Evolutionary conservation across 345 rosid species (phyloP), one percentile per base, ranked within the genome.

Genomic region (Lepidium africanum): DNA sequence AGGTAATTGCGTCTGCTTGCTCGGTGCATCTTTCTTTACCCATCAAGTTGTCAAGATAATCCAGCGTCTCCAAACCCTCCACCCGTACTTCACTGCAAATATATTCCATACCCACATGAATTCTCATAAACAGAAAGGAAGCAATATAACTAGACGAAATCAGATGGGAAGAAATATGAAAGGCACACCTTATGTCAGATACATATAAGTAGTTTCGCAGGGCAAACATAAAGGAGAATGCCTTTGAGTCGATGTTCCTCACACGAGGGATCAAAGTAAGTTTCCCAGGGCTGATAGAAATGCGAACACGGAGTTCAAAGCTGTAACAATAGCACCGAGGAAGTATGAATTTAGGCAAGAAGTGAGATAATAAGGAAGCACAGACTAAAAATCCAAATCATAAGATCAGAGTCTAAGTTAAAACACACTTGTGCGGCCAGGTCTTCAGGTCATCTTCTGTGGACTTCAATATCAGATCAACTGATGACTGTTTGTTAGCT

Each of bases 21-120:
- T 93, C 98, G 0, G 98, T 93, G 83, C 72, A 85, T 72, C 97
- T 84, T 76, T 90, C 85, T 79, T 70, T 82, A 39, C 48, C 30
- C 82, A 65, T 80, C 66, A 88, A 74, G 83, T 87, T 86, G 69
- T 93, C 98, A 33, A 93, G 81, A 76, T 84, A 93, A 81, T 93
- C 96, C 21, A 93, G 94, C 2, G 98, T 93, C 90, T 93, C 98
- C 89, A 93, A 77, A 52, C 98, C 98, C 77, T 93, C 98, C 21
- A 93, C 86, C 2, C 98, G 90, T 39, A 93, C 97, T 88, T 93
- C 98, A 72, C 98, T 93, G 91, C 77, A 76, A 82, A 76, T 30
- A 30, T 30, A 30, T 80, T 45, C 46, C 57, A 63, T 54, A 74
- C 46, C 78, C 78, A 60, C 19, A 58, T 48, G 35, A 59, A 17